Evolutionary conservation across 768 basidiomycete genomes (phyloP).

Genomic region (Agrocybe pediades): DNA sequence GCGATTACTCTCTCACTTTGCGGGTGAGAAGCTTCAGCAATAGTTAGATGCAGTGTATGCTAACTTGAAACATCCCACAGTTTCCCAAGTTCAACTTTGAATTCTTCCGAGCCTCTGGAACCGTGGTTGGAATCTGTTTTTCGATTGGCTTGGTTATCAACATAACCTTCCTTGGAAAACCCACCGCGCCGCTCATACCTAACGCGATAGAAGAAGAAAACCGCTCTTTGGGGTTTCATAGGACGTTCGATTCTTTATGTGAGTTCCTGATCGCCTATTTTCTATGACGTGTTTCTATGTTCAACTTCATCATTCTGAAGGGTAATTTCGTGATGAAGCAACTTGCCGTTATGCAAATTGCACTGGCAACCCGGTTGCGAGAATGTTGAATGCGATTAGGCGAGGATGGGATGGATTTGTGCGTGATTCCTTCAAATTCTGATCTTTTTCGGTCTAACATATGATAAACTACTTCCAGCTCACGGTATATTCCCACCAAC

Average conservation of each 20-base stretch:
- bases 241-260: slow-evolving; percentile 42
- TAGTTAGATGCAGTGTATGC: no score
- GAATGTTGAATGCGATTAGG: slow-evolving; percentile 35
- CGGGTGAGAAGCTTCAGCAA: no score
- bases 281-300: no score
- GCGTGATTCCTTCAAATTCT: slow-evolving; percentile 1
- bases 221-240: slow-evolving; percentile 41
- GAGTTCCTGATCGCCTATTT: slow-evolving; percentile 6
- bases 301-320: no score
- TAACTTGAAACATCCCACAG: no score
- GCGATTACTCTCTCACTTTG: no score
- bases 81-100: no score
- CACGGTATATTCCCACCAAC: not conserved
- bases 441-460: not conserved
- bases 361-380: slow-evolving; percentile 30
- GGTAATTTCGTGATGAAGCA: slow-evolving; percentile 29
- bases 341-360: slow-evolving; percentile 38
- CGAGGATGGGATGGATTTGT: slow-evolving; percentile 42
- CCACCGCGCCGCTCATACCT: not conserved
- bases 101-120: no score
- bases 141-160: no score
- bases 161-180: no score
- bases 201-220: slow-evolving; percentile 36
- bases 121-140: no score
- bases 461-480: not conserved